These are phyloP conservation scores for Daldinia caldariorum DNA, from an alignment of 495 filamentous ascomycete genomes.

Conservation along the genomic window DNA sequence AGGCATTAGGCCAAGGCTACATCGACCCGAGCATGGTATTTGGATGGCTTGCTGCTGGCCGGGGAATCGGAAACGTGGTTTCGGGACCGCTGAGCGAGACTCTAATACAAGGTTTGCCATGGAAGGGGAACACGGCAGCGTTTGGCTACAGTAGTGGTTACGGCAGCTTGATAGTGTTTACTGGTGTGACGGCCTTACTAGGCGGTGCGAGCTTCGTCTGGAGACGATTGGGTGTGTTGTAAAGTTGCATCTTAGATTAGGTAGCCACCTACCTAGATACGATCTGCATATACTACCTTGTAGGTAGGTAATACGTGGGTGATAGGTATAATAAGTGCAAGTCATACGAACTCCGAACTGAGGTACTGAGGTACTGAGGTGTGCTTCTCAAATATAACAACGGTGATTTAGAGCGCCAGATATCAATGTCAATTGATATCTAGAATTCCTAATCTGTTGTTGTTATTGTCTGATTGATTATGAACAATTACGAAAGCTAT, in stretches of 20 bases:
- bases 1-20: slow-evolving; percentile 31
- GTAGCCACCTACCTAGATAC: too few species aligned
- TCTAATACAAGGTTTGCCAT: slow-evolving; percentile 53
- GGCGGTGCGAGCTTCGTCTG: slow-evolving; percentile 62
- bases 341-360: background rate
- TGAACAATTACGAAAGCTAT: too few species aligned
- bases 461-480: too few species aligned
- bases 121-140: slow-evolving; percentile 43
- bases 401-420: too few species aligned
- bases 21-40: slow-evolving; percentile 47
- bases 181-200: slow-evolving; percentile 62
- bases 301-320: background rate
- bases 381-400: too few species aligned
- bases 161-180: slow-evolving; percentile 66
- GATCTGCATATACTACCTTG: too few species aligned
- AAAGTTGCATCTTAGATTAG: slow-evolving; percentile 4
- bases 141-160: slow-evolving; percentile 59
- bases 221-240: slow-evolving; percentile 43
- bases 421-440: too few species aligned
- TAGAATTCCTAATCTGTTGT: too few species aligned
- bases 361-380: too few species aligned
- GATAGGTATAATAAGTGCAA: background rate
- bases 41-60: slow-evolving; percentile 66
- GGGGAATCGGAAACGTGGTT: slow-evolving; percentile 70
- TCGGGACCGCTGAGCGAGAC: slow-evolving; percentile 66